phyloP scores from a whole-genome alignment of 2,329 filamentous ascomycete genomes.

The Fulvia fulva region DNA sequence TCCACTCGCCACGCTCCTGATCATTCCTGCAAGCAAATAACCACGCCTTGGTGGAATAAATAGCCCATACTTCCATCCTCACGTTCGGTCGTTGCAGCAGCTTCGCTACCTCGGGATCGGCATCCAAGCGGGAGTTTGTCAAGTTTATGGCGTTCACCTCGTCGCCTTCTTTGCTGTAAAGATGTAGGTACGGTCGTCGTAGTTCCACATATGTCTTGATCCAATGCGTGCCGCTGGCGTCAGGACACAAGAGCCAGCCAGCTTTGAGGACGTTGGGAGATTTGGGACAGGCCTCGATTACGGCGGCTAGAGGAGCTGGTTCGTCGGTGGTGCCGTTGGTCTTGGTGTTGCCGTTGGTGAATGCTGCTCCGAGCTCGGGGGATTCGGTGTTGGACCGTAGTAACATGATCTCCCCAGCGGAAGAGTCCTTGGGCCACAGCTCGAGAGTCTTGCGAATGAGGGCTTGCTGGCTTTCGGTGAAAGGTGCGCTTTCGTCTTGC shows the following conservation, averaged over 20 bases:
- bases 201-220: constrained; percentile 90
- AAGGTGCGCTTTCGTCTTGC: constrained; percentile 14
- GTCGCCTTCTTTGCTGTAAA: constrained; percentile 83
- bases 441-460: constrained; percentile 54
- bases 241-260: constrained; percentile 78
- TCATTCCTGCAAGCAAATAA: constrained; percentile 87
- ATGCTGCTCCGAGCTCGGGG: constrained; percentile 57
- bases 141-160: constrained; percentile 87
- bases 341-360: constrained; percentile 29
- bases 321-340: constrained; percentile 32
- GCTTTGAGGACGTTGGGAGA: constrained; percentile 71
- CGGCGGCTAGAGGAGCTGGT: constrained; percentile 67
- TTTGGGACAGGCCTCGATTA: constrained; percentile 73
- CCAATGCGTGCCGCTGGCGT: constrained; percentile 76
- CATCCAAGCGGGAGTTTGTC: constrained; percentile 84
- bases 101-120: constrained; percentile 79
- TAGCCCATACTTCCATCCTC: constrained; percentile 66
- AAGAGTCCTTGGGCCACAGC: constrained; percentile 56
- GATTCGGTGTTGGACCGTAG: constrained; percentile 58
- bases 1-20: constrained; percentile 94
- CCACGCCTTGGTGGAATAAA: constrained; percentile 94
- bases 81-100: constrained; percentile 52
- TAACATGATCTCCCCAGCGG: constrained; percentile 45
- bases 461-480: constrained; percentile 34
- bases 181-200: constrained; percentile 82